Evolutionary conservation across 108 stramenopile genomes (phyloP), one percentile per base, ranked within the genome.

Genomic region (Seminavis robusta): DNA sequence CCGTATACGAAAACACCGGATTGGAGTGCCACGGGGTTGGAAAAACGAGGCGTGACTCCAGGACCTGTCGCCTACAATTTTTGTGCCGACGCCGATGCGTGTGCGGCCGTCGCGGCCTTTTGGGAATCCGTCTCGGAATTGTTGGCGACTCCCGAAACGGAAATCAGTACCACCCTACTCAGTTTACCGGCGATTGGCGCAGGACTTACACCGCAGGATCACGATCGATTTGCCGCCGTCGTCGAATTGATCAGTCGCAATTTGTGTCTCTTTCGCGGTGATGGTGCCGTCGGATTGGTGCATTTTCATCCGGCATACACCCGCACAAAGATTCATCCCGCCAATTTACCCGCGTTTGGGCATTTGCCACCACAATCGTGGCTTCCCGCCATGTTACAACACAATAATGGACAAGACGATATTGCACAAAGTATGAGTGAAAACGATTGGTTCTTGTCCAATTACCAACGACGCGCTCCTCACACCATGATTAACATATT

Each of bases 111-210:
- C 33, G 55, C 83, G 10, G 47, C 65, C 4, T 91, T 86, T 65
- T 91, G 89, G 89, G 81, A 74, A 56, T 71, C 67, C 38, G 67
- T 87, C 15, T 91, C 85, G 54, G 89, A 87, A 52, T 53, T 91
- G 17, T 50, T 75, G 59, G 64, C 72, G 0, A 24, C 36, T 13
- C 65, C 73, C 23, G 73, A 78, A 26, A n/a, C n/a, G n/a, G 56
- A 71, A 9, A 42, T 75, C 23, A 70, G 63, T 25, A 55, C 79
- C 17, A 77, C 70, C 1, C 63, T 81, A 44, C 55, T 86, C 11
- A 73, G 67, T 20, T 59, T 84, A 0, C 84, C 88, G 3, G 74
- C 67, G 4, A 63, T 69, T 52, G 21, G 23, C 4, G 39, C 23
- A 17, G 65, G n/a, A n/a, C n/a, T n/a, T n/a, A n/a, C n/a, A n/a